Evolutionary conservation across 768 basidiomycete genomes (phyloP).

Genomic region (Crassisporium funariophilum): DNA sequence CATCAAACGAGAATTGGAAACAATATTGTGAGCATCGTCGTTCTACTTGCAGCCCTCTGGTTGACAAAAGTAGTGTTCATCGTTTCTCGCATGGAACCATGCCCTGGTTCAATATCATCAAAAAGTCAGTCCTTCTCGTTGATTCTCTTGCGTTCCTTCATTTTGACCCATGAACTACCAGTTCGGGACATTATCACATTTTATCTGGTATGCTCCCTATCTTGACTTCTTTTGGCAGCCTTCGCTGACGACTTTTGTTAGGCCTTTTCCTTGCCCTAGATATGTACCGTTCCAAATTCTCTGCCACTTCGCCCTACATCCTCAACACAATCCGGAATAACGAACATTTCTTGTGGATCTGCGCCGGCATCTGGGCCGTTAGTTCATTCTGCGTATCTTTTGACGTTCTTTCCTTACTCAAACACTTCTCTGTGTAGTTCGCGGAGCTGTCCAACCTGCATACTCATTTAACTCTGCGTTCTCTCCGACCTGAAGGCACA

Average conservation of each 20-base stretch:
- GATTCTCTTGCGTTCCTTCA: not conserved
- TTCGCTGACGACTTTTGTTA: conserved; percentile 11
- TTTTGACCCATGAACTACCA: conserved; percentile 30
- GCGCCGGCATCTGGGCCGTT: conserved; percentile 75
- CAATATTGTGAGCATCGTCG: conserved; percentile 68
- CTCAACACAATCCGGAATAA: conserved; percentile 64
- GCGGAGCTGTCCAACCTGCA: conserved; percentile 83
- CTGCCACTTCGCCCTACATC: conserved; percentile 62
- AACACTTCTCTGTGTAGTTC: conserved; percentile 60
- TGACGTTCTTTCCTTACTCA: conserved; percentile 4
- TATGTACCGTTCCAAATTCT: conserved; percentile 81
- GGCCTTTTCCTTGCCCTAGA: conserved; percentile 80
- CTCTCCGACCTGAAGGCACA: conserved; percentile 80
- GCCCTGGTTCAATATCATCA: conserved; percentile 83
- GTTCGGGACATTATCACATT: conserved; percentile 89
- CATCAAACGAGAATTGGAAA: conserved; percentile 89
- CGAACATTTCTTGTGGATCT: conserved; percentile 66
- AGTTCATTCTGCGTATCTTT: conserved; percentile 30
- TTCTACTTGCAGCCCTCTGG: conserved; percentile 2
- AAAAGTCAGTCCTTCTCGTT: conserved; percentile 62
- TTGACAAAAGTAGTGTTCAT: conserved; percentile 62
- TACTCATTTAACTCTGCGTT: conserved; percentile 81
- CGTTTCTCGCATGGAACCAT: conserved; percentile 96
- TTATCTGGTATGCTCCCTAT: conserved; percentile 51
- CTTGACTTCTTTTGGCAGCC: not conserved